A percentile compares a stretch with the other conserved stretches of the same genome.
Evolutionary conservation across 1,284 basidiomycete species (phyloP).

Genomic region (Melampsora abietis-canadensis): DNA sequence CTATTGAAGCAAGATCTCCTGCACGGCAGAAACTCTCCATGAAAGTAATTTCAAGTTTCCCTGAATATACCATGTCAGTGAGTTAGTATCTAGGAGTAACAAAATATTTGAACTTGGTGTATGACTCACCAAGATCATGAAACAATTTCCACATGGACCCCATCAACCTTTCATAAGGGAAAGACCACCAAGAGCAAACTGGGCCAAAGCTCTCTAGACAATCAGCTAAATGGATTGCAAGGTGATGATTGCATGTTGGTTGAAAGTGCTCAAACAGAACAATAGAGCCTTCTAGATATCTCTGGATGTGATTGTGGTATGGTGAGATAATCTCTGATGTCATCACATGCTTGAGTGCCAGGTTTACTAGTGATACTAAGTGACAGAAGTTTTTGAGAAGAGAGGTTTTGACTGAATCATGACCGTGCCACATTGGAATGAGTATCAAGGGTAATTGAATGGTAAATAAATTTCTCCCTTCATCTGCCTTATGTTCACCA

Average conservation of each 20-base stretch:
- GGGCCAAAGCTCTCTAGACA: conserved; percentile 16
- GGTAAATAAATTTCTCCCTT: no score
- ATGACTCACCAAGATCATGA: conserved; percentile 10
- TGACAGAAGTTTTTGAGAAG: conserved; percentile 23
- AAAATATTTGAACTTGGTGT: no score
- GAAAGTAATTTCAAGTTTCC: neutral
- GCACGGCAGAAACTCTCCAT: neutral
- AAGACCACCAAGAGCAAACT: conserved; percentile 6
- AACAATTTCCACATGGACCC: neutral
- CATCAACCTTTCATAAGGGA: neutral
- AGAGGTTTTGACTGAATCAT: neutral
- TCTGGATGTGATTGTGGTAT: neutral
- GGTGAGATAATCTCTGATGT: neutral
- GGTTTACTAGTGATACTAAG: neutral
- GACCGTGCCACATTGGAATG: neutral
- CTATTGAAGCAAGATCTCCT: neutral
- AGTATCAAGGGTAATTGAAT: no score
- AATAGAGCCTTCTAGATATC: neutral
- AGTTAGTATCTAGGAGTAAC: neutral
- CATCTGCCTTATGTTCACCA: conserved; percentile 14
- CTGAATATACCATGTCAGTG: neutral
- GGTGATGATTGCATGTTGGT: conserved; percentile 2
- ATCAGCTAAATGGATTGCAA: conserved; percentile 11
- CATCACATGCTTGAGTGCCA: conserved; percentile 14
- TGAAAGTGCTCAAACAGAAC: neutral